Evolutionary conservation across 208 protist species (phyloP).

Genomic region (Wallacemonas rigidus): DNA sequence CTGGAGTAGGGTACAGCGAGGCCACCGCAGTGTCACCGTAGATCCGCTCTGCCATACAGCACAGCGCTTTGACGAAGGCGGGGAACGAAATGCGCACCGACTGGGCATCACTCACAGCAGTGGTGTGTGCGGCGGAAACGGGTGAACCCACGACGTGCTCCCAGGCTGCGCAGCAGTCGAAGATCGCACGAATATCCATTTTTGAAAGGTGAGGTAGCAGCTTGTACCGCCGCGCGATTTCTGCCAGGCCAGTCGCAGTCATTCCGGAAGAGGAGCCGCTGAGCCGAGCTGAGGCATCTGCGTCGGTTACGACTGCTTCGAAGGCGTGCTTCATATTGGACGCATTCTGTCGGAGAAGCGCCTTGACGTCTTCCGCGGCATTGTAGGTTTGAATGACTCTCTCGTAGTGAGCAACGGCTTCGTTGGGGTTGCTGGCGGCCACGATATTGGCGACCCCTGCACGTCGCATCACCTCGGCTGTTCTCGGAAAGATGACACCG

Average conservation of each 20-base stretch:
- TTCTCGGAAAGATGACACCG: conserved; percentile 9
- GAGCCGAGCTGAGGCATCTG: background rate
- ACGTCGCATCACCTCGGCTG: conserved; percentile 3
- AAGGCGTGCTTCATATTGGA: conserved; percentile 49
- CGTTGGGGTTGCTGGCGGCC: background rate
- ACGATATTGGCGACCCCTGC: background rate
- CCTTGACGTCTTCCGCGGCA: conserved; percentile 27
- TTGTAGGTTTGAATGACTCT: conserved; percentile 16
- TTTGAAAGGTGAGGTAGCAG: conserved; percentile 57
- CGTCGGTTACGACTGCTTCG: conserved; percentile 18
- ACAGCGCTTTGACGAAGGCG: conserved; percentile 43
- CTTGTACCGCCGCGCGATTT: conserved; percentile 34
- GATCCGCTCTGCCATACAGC: conserved; percentile 55
- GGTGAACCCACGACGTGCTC: conserved; percentile 15
- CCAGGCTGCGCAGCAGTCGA: conserved; percentile 33
- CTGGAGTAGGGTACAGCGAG: conserved; percentile 48
- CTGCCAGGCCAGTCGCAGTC: conserved; percentile 46
- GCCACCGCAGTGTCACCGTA: conserved; percentile 45
- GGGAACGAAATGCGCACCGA: conserved; percentile 32
- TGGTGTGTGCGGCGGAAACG: background rate
- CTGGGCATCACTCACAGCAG: conserved; percentile 4
- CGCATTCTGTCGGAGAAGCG: conserved; percentile 36
- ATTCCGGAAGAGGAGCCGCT: conserved; percentile 21
- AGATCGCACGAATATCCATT: conserved; percentile 42
- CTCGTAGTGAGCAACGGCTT: background rate